Conservation (phyloP, 2,329 filamentous ascomycete species). For the Colletotrichum cordylinicola region DNA sequence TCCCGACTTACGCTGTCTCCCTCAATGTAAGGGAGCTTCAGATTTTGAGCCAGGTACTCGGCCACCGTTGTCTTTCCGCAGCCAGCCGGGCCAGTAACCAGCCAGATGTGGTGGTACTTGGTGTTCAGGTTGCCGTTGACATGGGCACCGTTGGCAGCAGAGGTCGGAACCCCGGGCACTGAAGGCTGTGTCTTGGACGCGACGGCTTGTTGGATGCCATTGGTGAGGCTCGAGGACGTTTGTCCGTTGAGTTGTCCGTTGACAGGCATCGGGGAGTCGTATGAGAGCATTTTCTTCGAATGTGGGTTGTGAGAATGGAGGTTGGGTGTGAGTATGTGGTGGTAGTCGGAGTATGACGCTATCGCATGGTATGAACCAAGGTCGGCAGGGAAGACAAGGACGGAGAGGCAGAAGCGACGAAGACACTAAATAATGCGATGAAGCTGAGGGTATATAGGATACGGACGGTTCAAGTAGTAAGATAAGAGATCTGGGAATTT, state of each 20-base stretch:
- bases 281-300: conserved; percentile 53
- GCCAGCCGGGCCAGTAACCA: conserved; percentile 80
- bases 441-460: neutral
- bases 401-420: neutral
- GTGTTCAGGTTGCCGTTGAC: conserved; percentile 34
- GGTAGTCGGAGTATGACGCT: neutral
- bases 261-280: conserved; percentile 48
- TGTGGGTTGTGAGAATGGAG: neutral
- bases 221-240: conserved; percentile 30
- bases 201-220: conserved; percentile 27
- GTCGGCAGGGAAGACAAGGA: neutral
- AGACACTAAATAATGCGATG: neutral
- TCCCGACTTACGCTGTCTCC: conserved; percentile 73
- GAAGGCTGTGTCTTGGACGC: conserved; percentile 29
- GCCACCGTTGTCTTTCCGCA: conserved; percentile 83
- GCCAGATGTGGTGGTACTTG: conserved; percentile 74
- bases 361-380: neutral
- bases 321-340: neutral
- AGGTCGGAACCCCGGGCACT: conserved; percentile 12
- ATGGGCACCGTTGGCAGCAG: conserved; percentile 33
- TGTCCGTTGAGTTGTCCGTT: conserved; percentile 41
- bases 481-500: neutral
- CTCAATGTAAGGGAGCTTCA: conserved; percentile 75
- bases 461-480: neutral
- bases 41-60: conserved; percentile 64